Evolutionary conservation across 108 stramenopile genomes (phyloP).

Genomic region (Fragilaria crotonensis): DNA sequence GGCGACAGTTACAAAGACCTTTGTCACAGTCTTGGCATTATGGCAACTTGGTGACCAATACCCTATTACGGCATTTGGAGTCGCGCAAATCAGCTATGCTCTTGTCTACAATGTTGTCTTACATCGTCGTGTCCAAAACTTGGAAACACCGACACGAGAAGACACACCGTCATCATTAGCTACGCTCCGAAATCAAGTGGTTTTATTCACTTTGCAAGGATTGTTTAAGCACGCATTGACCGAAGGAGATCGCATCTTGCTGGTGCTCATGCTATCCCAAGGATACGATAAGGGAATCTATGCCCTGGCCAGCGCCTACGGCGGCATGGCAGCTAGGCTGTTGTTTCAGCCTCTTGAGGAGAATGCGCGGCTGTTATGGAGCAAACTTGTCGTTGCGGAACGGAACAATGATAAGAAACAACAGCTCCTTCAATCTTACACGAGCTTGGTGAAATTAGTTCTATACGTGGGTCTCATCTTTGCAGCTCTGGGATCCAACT

Average conservation of each 20-base stretch:
- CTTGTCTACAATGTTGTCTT: conserved; percentile 35
- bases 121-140: conserved; percentile 21
- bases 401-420: conserved; percentile 8
- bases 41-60: conserved; percentile 14
- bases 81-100: conserved; percentile 72
- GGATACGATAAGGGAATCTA: conserved; percentile 81
- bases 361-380: conserved; percentile 79
- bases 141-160: background rate
- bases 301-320: conserved; percentile 70
- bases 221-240: conserved; percentile 85
- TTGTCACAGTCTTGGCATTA: conserved; percentile 35
- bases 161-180: too few species aligned
- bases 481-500: conserved; percentile 64
- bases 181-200: conserved; percentile 4
- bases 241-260: conserved; percentile 76
- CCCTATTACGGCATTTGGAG: conserved; percentile 65
- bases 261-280: conserved; percentile 20
- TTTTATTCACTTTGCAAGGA: conserved; percentile 64
- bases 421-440: conserved; percentile 38
- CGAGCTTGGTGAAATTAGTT: conserved; percentile 54
- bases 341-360: conserved; percentile 86
- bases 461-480: conserved; percentile 71
- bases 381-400: conserved; percentile 20
- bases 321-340: conserved; percentile 76
- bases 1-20: conserved; percentile 52